Evolutionary conservation across 2,329 filamentous ascomycete genomes (phyloP), one percentile per base, ranked within the genome.

Genomic region (Thelonectria blattea): DNA sequence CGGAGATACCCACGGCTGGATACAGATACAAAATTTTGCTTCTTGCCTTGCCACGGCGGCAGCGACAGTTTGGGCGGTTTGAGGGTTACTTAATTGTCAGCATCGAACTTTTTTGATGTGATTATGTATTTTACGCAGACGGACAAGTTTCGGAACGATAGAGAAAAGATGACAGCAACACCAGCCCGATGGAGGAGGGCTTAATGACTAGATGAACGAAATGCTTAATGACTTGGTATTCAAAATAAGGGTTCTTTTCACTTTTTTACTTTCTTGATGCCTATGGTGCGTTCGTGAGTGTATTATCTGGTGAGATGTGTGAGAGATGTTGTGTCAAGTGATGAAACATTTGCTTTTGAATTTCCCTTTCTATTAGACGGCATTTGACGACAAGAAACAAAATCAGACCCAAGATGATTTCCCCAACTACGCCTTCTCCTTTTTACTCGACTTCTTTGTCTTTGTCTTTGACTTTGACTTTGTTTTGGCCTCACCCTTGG

Each of bases 151-250:
- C 34, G 58, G 55, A 56, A 62, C 65, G 60, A 69, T 70, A 69
- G 65, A 72, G 58, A 72, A 71, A 71, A 71, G 64, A 56, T 60
- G 54, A 56, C 56, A 56, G 63, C 56, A 65, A 65, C 58, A 58
- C 52, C 52, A 47, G 60, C 58, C 61, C 61, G 39, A 27, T 52
- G 65, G 61, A 56, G 47, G 47, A 56, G 61, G 56, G 56, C 46
- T 58, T 73, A 68, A 73, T 65, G 71, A 73, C 42, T 66, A 71
- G 58, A 73, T 60, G 71, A 73, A 68, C 65, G 60, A 52, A 47
- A 68, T 63, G 60, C 50, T 65, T 73, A 57, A 72, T 61, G 71
- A 73, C 61, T 52, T 65, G 56, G 30, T 49, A 52, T 58, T 57
- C 24, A 63, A 52, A 27, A 65, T 18, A 24, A 22, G 17, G n/a